Conservation (phyloP, 805 yeast genomes). For the Monosporozyma servazzii region DNA sequence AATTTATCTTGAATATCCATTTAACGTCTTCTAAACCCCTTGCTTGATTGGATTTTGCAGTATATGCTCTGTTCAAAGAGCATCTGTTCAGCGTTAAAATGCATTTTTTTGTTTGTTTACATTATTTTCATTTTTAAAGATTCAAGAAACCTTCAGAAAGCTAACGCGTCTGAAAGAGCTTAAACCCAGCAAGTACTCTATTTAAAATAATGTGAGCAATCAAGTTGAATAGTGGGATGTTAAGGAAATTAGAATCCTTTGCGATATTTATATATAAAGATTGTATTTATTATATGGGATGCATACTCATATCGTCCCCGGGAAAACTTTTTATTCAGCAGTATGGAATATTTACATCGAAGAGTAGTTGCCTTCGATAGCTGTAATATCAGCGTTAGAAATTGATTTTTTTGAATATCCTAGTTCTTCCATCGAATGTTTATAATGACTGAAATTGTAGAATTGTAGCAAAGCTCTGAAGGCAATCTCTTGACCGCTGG, state of each 20-base stretch:
- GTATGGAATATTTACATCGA: background rate
- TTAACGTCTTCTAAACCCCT: background rate
- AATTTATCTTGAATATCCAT: slow-evolving; percentile 21
- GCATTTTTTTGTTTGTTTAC: background rate
- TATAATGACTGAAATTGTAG: slow-evolving; percentile 57
- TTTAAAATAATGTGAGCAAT: background rate
- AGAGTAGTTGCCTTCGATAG: background rate
- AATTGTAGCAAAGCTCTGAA: slow-evolving; percentile 68
- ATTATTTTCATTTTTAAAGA: background rate
- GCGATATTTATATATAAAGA: too few relatives aligned
- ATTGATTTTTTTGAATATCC: slow-evolving; percentile 36
- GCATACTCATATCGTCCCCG: background rate
- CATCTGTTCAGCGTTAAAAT: background rate
- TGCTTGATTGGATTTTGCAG: background rate
- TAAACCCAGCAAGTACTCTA: background rate
- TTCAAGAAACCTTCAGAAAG: background rate
- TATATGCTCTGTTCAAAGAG: background rate
- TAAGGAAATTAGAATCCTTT: too few relatives aligned
- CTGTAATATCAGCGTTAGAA: background rate
- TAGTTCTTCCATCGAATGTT: slow-evolving; percentile 40
- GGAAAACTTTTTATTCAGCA: background rate
- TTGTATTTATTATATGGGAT: background rate
- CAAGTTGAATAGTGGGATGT: too few relatives aligned
- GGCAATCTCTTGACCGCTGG: slow-evolving; percentile 80
- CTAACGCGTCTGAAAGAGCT: background rate